Evolutionary conservation across 352 stramenopile species (phyloP), one percentile per base, ranked within the genome.

Genomic region (Pseudoperonospora humuli): DNA sequence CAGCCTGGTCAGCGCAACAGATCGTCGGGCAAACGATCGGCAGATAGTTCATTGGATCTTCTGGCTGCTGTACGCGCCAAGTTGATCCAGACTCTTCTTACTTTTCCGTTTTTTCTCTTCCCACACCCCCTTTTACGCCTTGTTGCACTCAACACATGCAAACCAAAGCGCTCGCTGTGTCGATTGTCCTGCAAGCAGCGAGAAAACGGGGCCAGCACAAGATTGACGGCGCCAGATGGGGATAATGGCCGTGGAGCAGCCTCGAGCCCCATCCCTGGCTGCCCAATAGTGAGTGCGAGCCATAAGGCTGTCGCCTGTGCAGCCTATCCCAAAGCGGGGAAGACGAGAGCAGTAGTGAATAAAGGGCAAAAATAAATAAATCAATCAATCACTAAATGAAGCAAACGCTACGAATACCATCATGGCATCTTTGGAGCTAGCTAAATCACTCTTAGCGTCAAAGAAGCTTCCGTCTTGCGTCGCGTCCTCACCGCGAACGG

Each of bases 211-310:
- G 50, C 19, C 17, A 53, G 31, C 39, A 20, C 44, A 19, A 45
- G 15, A 37, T 5, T 8, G 20, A n/a, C 10, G 17, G 8, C 7
- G 36, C 35, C 54, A 65, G 50, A 50, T 64, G 55, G 46, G 8
- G 25, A 31, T 40, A 35, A 42, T 50, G 36, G 37, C 26, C 27
- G 34, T 17, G 23, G 10, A 26, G 27, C 28, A 45, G 46, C 32
- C 15, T 50, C 50, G 17, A 57, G 44, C 45, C 54, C 54, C 49
- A 61, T 61, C 54, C 54, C 54, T 67, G 34, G n/a, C 17, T 36
- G 25, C 34, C 26, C 27, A 34, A 50, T 43, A 47, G 29, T 15
- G 37, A 53, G 31, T 32, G 29, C 37, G 19, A 45, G 29, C 25
- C 11, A 27, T 41, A 35, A 54, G 31, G 36, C 48, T 67, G 58